Conservation (phyloP, 2,329 filamentous ascomycete species). For the Thermochaetoides dissita region DNA sequence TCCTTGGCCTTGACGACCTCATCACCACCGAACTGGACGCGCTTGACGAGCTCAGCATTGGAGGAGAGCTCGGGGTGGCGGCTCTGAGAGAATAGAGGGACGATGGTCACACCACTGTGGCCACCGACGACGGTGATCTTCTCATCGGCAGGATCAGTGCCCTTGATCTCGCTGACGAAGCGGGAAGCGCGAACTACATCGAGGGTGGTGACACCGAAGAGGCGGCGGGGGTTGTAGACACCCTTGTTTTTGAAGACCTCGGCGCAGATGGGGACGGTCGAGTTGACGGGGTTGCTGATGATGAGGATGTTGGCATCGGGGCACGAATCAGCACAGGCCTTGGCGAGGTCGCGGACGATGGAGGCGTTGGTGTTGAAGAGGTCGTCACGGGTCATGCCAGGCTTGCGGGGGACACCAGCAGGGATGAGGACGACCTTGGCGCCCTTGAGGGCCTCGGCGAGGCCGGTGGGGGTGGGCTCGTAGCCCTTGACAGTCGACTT, state of each 20-base stretch:
- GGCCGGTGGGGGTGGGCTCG: conserved; percentile 60
- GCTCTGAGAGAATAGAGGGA: conserved; percentile 92
- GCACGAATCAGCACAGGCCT: conserved; percentile 75
- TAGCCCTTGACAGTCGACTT: conserved; percentile 90
- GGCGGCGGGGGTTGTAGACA: conserved; percentile 98
- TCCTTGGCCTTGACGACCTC: conserved; percentile 99
- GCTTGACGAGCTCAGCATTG: conserved; percentile 69
- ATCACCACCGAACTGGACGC: conserved; percentile 97
- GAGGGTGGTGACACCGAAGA: conserved; percentile 98
- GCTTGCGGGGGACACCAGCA: conserved; percentile 96
- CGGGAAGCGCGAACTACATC: conserved; percentile 94
- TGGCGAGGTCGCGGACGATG: conserved; percentile 96
- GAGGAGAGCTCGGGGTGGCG: conserved; percentile 71
- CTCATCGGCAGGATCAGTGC: conserved; percentile 79
- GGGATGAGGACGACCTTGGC: conserved; percentile 94
- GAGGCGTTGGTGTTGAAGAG: conserved; percentile 99
- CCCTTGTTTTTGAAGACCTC: conserved; percentile 92
- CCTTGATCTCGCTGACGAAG: conserved; percentile 93
- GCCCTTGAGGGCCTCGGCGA: conserved; percentile 67
- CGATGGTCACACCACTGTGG: conserved; percentile 96
- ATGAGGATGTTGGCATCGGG: conserved; percentile 92
- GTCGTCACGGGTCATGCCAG: conserved; percentile 99
- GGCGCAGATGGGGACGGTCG: conserved; percentile 90
- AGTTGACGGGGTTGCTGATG: conserved; percentile 99
- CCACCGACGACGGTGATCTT: conserved; percentile 92